phyloP scores from a whole-genome alignment of 1,139 yeast genomes.

The Pichia sp. region DNA sequence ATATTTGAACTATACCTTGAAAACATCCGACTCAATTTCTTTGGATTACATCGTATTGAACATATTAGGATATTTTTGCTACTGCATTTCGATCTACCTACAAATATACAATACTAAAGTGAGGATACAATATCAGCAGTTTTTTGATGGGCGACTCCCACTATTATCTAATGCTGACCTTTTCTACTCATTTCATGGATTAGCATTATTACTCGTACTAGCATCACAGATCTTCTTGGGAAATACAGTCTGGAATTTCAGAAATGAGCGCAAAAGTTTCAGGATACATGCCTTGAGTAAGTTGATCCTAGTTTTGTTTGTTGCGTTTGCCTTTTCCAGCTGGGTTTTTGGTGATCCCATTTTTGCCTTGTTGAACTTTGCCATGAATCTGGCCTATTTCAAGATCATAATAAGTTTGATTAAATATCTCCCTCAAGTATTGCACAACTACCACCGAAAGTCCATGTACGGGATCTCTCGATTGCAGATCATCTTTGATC shows the following conservation, averaged over 20 bases:
- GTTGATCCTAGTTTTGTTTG: slow-evolving; percentile 12
- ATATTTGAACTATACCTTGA: slow-evolving; percentile 35
- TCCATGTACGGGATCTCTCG: slow-evolving; percentile 60
- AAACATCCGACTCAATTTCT: slow-evolving; percentile 44
- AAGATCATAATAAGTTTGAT: slow-evolving; percentile 54
- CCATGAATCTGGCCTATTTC: slow-evolving; percentile 43
- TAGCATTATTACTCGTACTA: slow-evolving; percentile 35
- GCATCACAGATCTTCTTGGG: slow-evolving; percentile 39
- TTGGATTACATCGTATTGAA: slow-evolving; percentile 42
- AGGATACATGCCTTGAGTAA: slow-evolving; percentile 28
- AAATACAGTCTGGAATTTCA: slow-evolving; percentile 32
- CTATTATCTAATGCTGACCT: slow-evolving; percentile 40
- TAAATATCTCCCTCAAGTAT: slow-evolving; percentile 61
- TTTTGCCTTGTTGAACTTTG: slow-evolving; percentile 35
- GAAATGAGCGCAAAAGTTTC: slow-evolving; percentile 30
- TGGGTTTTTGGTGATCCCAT: slow-evolving; percentile 15
- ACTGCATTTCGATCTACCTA: slow-evolving; percentile 37
- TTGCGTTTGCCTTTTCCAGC: slow-evolving; percentile 19
- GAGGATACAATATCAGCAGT: slow-evolving; percentile 37
- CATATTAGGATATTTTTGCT: slow-evolving; percentile 41
- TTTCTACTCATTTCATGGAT: slow-evolving; percentile 43
- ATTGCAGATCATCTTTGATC: slow-evolving; percentile 46
- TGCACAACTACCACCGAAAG: slow-evolving; percentile 48
- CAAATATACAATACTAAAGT: slow-evolving; percentile 38
- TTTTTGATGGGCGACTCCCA: slow-evolving; percentile 35